Evolutionary conservation across 2,329 filamentous ascomycete species (phyloP), one percentile per base, ranked within the genome.

Genomic region (Hypoxylon sp.): DNA sequence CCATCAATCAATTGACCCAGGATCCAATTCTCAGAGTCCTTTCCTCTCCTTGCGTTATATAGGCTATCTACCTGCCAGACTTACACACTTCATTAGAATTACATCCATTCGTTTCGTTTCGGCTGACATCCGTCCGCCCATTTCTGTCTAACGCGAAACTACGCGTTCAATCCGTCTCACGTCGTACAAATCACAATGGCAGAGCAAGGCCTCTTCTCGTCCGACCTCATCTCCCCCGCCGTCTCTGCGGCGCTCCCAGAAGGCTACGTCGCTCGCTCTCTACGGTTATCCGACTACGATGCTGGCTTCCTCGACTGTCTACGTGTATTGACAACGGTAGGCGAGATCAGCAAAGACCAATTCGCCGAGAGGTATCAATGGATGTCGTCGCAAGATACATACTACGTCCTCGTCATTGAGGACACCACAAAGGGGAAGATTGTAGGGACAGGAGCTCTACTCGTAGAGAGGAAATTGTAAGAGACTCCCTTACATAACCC

Each of bases 391-490:
- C 90, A 91, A 75, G 90, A 90, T 68, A 91, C 90, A 67, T 98
- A 98, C 84, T 97, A 93, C 80, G 86, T 97, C 64, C 84, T 98
- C 33, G 92, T 95, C 68, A 91, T 98, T 58, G 91, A 94, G 77
- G 92, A 98, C 78, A 88, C 86, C 22, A 81, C 80, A 53, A 80
- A 82, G 54, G 80, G 81, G 31, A 83, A 87, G 58, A 89, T 98
- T 55, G 96, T 98, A n/a, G 95, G 93, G 26, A 97, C 94, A 0
- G 96, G 96, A 1, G 92, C 92, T 37, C 82, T 98, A 81, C 88
- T 98, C 72, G 93, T 97, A 53, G 96, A 99, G 88, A 89, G 92
- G 82, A 98, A 98, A 83, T 96, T 96, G 92, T 94, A 84, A 78
- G 90, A 85, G 55, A 29, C 33, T 47, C 44, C 37, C 19, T 51